Evolutionary conservation across 192 early-diverging fungal genomes (phyloP), one percentile per base, ranked within the genome.

Genomic region (Coemansia sp.): DNA sequence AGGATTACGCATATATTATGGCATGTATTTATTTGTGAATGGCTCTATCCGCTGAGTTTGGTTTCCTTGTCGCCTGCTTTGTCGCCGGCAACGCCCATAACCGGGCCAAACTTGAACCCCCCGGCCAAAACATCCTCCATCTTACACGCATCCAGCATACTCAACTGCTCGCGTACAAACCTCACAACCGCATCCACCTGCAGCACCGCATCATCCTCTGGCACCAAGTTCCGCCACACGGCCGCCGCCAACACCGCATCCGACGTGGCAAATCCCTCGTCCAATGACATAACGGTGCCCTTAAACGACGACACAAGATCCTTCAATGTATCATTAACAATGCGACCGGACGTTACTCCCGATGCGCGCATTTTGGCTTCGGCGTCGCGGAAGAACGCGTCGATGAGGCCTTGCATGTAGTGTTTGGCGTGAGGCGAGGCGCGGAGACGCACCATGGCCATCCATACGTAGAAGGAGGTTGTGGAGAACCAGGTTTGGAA

Each of bases 401-500:
- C 89, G 14, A 96, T 88, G 48, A 98, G 53, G 54, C 93, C 92
- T 61, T 96, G 93, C 57, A 87, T 92, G 76, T 91, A 90, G 58
- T 92, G 82, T 62, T 90, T 91, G 51, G 93, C 87, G 41, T 86
- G 74, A 6, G 83, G 73, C 57, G 89, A 86, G 6, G 87, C 85
- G 49, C 91, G 84, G 14, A 91, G 73, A 37, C 94, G 92, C 9
- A 92, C 93, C 86, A 89, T 91, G 56, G 90, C 76, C 86, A 98
- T 88, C 96, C 96, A 98, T 4, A 96, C 85, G 64, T 98, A 94
- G 58, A 98, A 78, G 26, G 93, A 86, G 0, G 91, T 94, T 23
- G 95, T 85, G 19, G 86, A 84, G 61, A 95, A 98, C 96, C 96
- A 98, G 1, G 94, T 92, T 74, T 96, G 93, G 65, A 95, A 94